A percentile compares a stretch with the other conserved stretches of the same genome.
These are phyloP conservation scores for Colletotrichum lupini DNA, from an alignment of 2,329 filamentous ascomycete genomes.

Conservation along the genomic window DNA sequence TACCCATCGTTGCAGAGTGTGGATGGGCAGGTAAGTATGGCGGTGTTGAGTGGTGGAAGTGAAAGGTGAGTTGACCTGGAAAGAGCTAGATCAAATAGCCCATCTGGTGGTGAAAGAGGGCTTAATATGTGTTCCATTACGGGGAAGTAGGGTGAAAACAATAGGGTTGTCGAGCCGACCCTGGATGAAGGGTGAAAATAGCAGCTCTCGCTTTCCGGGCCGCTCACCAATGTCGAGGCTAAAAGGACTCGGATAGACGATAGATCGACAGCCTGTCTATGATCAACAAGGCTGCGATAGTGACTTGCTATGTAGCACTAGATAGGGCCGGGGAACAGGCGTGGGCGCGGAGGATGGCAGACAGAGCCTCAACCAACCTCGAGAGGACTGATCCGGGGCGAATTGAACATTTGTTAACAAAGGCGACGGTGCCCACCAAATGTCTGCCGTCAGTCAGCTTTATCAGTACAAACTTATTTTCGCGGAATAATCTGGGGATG, in stretches of 20 bases:
- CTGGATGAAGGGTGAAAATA: neutral
- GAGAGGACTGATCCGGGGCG: neutral
- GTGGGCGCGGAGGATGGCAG: too few species aligned
- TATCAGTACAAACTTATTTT: neutral
- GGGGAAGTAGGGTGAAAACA: too few species aligned
- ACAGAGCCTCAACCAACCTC: neutral
- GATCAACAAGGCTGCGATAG: neutral
- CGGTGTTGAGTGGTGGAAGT: neutral
- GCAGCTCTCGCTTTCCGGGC: neutral
- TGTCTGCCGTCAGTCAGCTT: neutral
- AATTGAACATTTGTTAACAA: neutral
- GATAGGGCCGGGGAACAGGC: neutral
- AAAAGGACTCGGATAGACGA: neutral
- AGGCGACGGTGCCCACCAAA: neutral
- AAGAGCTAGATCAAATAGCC: neutral
- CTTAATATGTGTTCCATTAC: neutral
- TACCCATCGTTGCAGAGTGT: neutral
- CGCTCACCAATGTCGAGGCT: neutral
- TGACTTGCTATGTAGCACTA: neutral
- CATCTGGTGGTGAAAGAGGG: neutral
- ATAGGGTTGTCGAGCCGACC: too few species aligned
- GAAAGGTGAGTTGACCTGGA: neutral
- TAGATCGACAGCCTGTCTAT: neutral
- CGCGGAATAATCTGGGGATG: neutral
- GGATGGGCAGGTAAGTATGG: neutral